Base-by-base conservation (phyloP, 495 filamentous ascomycete species). In the Acidiella bohemica region DNA sequence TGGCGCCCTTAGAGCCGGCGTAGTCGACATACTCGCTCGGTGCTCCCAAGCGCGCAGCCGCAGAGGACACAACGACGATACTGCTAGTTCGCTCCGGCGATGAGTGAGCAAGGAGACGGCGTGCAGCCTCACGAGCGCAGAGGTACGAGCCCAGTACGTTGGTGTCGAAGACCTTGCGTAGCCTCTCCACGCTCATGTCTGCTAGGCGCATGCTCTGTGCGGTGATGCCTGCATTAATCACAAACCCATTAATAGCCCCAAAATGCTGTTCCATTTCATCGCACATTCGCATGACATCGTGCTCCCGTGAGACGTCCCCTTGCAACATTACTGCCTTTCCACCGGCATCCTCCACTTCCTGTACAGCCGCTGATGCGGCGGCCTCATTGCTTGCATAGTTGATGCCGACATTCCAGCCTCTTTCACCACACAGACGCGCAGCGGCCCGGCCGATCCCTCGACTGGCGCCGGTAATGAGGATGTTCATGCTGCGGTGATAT, bases 21-120 rank as follows among this genome's bases (percentile, higher is more conserved):
- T 47, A 47, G 24, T 47, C 44, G 4, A 47, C 44, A 23, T 17
- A 47, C 26, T 47, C 44, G 24, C 36, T 41, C 21, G 44, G 44
- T 1, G 44, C 40, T 1, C 44, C 44, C 3, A 47, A 37, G 10
- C 35, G 27, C 4, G 35, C 21, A 10, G 44, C 44, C 5, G 35
- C 44, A 2, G 44, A 47, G 22, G 44, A 47, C 2, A 47, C 28
- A 11, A 47, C 16, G 13, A 47, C 44, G 19, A 47, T 47, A 26
- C 37, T 47, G 12, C 30, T 20, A 11, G 23, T 30, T 5, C 30
- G 4, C 17, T 33, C 27, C 9, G 12, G n/a, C n/a, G 11, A 24
- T 9, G 24, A 21, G 2, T 20, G 10, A 5, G 5, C 36, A 19
- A 25, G 36, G 12, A 46, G 36, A 23, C 43, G 24, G 18, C 35